phyloP scores from a whole-genome alignment of 208 protist genomes.

The Leishmania tropica region DNA sequence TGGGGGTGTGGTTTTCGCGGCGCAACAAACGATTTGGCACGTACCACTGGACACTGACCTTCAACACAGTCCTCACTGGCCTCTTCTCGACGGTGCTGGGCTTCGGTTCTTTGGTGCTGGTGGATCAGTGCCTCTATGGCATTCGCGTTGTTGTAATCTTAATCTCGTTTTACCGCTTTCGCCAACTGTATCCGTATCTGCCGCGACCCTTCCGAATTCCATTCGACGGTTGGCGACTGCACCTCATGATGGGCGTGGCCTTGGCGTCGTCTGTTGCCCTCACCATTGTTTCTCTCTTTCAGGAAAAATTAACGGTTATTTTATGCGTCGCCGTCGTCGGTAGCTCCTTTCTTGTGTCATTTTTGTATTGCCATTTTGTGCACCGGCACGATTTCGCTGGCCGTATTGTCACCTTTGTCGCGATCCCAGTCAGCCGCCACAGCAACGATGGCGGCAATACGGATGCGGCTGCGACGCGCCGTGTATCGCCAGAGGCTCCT shows the following conservation, averaged over 20 bases:
- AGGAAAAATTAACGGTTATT: slow-evolving; percentile 42
- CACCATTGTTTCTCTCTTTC: slow-evolving; percentile 46
- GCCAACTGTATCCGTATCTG: slow-evolving; percentile 64
- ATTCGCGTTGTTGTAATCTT: slow-evolving; percentile 65
- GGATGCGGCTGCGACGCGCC: neutral
- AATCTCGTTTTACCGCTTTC: slow-evolving; percentile 62
- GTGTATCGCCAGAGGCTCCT: neutral
- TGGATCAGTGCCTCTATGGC: slow-evolving; percentile 81
- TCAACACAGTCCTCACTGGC: slow-evolving; percentile 67
- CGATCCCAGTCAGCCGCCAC: neutral
- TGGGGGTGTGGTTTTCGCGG: slow-evolving; percentile 53
- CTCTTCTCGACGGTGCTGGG: slow-evolving; percentile 61
- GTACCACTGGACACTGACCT: slow-evolving; percentile 71
- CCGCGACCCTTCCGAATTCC: slow-evolving; percentile 65
- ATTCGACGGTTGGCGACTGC: slow-evolving; percentile 43
- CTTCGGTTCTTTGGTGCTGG: slow-evolving; percentile 70
- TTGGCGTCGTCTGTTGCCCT: slow-evolving; percentile 45
- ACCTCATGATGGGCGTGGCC: slow-evolving; percentile 47
- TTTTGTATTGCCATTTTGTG: slow-evolving; percentile 52
- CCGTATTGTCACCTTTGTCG: slow-evolving; percentile 58
- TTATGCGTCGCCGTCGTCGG: slow-evolving; percentile 44
- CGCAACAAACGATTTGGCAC: slow-evolving; percentile 73
- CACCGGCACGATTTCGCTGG: slow-evolving; percentile 64
- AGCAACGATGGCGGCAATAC: neutral
- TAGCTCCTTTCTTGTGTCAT: slow-evolving; percentile 30